phyloP scores from a whole-genome alignment of 805 yeast genomes.

The Candida sonorensis region DNA sequence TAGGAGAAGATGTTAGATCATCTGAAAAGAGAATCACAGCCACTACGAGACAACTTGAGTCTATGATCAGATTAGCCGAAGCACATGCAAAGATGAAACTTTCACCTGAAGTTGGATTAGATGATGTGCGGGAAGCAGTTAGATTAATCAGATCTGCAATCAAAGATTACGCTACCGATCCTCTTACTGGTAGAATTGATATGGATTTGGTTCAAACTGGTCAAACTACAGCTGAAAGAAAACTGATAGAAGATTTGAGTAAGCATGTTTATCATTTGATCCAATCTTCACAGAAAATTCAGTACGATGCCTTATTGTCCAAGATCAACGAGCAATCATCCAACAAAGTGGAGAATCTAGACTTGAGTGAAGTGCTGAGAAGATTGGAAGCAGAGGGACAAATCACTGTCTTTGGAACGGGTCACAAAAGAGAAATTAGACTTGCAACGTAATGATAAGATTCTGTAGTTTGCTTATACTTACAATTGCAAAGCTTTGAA shows the following conservation, averaged over 20 bases:
- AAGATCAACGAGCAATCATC: conserved; percentile 61
- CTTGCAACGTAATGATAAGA: not conserved
- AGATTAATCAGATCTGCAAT: conserved; percentile 89
- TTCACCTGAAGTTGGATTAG: conserved; percentile 58
- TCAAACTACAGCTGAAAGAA: conserved; percentile 79
- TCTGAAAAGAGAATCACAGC: conserved; percentile 93
- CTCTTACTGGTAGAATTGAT: conserved; percentile 92
- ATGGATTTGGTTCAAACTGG: conserved; percentile 98
- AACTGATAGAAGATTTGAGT: conserved; percentile 64
- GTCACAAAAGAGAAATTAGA: conserved; percentile 56
- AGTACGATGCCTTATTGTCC: conserved; percentile 52
- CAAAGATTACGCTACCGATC: conserved; percentile 97
- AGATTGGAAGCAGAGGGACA: conserved; percentile 67
- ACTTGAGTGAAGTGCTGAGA: conserved; percentile 59
- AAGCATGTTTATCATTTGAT: conserved; percentile 52
- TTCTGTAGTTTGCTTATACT: conserved; percentile 7
- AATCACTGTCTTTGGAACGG: conserved; percentile 64
- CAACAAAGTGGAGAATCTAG: conserved; percentile 61
- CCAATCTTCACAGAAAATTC: conserved; percentile 44
- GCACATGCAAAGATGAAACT: conserved; percentile 98
- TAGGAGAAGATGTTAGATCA: conserved; percentile 86
- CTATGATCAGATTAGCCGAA: conserved; percentile 90
- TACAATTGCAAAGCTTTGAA: not conserved
- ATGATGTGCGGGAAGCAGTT: conserved; percentile 90
- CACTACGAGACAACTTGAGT: conserved; percentile 93